phyloP scores from a whole-genome alignment of 2,329 filamentous ascomycete genomes.

The Cyphellophora attinorum region DNA sequence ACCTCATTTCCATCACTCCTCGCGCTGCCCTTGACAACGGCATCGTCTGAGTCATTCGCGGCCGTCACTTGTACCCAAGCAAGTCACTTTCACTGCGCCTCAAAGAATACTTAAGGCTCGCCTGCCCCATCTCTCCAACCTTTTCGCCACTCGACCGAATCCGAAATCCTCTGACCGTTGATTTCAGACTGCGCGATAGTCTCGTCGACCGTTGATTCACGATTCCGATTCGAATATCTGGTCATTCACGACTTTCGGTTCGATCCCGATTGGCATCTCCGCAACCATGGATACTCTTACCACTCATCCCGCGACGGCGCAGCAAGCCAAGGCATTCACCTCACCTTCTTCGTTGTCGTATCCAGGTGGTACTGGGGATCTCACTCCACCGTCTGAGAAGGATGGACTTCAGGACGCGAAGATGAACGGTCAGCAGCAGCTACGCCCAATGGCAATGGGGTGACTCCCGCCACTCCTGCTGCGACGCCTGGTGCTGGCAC shows the following conservation, averaged over 20 bases:
- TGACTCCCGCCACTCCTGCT: slow-evolving; percentile 82
- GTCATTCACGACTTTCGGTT: too few relatives aligned
- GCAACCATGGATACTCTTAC: slow-evolving; percentile 72
- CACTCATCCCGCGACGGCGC: slow-evolving; percentile 82
- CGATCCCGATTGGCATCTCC: too few relatives aligned
- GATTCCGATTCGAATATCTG: too few relatives aligned
- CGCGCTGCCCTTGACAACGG: too few relatives aligned
- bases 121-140: neutral
- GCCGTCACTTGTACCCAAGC: neutral
- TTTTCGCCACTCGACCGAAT: neutral
- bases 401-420: slow-evolving; percentile 47
- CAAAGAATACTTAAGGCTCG: neutral
- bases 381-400: slow-evolving; percentile 71
- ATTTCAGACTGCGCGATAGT: slow-evolving; percentile 19
- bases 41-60: too few relatives aligned
- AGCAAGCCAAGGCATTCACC: slow-evolving; percentile 92
- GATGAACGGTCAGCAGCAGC: slow-evolving; percentile 45
- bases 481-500: slow-evolving; percentile 74
- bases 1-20: slow-evolving; percentile 3
- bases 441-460: slow-evolving; percentile 58
- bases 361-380: slow-evolving; percentile 70
- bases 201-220: too few relatives aligned
- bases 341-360: slow-evolving; percentile 87
- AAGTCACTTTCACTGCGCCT: neutral
- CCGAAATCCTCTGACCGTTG: neutral